Evolutionary conservation across 2,329 filamentous ascomycete genomes (phyloP), one percentile per base, ranked within the genome.

Genomic region (Coniochaeta sp.): DNA sequence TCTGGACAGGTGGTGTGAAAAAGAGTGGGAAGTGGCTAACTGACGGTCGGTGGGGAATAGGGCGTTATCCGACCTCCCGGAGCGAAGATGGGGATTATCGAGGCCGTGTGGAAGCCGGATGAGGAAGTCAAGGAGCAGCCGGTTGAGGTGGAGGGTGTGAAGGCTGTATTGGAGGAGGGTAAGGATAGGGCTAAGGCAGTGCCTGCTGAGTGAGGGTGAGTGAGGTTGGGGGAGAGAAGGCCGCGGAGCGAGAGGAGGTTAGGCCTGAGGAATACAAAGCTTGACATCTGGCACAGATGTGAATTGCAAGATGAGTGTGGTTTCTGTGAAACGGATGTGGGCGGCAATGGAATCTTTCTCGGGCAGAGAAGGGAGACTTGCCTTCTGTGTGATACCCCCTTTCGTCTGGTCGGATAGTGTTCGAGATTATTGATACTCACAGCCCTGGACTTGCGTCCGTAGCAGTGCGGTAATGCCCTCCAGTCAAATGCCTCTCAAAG

Each of bases 71-170:
- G 63, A 35, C 57, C 64, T 10, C 49, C 58, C 30, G 63, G 62
- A 6, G 64, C 63, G 48, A 59, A 61, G 13, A 62, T 69, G 60
- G 69, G 66, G 56, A 66, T 71, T 42, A 56, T 71, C 27, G 68
- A 71, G 55, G 63, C 57, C 14, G 57, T 64, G n/a, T 71, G 59
- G 63, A 52, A 58, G 52, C 61, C 62, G 22, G 54, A 58, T 1
- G 14, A 55, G 38, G 38, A 42, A 38, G 51, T 51, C 10, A 51
- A 46, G 35, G 46, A 53, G 35, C 32, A n/a, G 5, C 26, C 45
- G 16, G 45, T 16, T 20, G 18, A 48, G 6, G 18, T 12, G 24
- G 28, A 32, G 10, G 31, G 24, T 52, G 42, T 35, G n/a, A 33
- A 50, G 1, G 35, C 16, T 22, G 40, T 50, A 12, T 1, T 48